phyloP scores from a whole-genome alignment of 306 rosid genomes.

The Vachellia pachyceras region DNA sequence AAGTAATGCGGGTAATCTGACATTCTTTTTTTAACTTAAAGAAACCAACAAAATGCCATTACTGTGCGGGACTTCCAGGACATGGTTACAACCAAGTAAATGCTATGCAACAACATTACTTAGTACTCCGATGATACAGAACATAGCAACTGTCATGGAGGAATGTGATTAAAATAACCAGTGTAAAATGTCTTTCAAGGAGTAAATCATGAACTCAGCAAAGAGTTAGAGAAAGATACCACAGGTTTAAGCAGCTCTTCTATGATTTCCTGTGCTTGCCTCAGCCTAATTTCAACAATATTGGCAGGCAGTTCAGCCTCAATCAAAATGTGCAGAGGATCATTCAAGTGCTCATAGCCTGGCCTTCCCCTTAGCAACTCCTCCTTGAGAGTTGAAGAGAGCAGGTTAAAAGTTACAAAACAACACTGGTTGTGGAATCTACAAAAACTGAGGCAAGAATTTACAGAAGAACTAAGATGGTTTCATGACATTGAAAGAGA shows the following conservation, averaged over 20 bases:
- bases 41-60: background rate
- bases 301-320: constrained; percentile 94
- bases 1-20: constrained; percentile 9
- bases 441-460: constrained; percentile 2
- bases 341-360: constrained; percentile 94
- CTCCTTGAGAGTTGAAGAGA: constrained; percentile 58
- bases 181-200: background rate
- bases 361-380: constrained; percentile 87
- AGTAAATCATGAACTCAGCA: background rate
- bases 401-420: constrained; percentile 30
- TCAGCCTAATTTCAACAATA: constrained; percentile 69
- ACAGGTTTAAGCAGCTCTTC: constrained; percentile 94
- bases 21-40: background rate
- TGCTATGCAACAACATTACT: background rate
- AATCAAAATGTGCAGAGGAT: constrained; percentile 85
- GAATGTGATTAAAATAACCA: background rate
- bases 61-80: background rate
- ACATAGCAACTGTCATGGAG: background rate
- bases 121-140: background rate
- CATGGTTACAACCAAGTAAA: background rate
- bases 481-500: constrained; percentile 22
- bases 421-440: constrained; percentile 26
- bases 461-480: constrained; percentile 9
- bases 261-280: constrained; percentile 88
- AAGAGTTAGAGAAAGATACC: constrained; percentile 56